phyloP scores from a whole-genome alignment of 2,329 filamentous ascomycete genomes.

The Aspergillus uvarum region DNA sequence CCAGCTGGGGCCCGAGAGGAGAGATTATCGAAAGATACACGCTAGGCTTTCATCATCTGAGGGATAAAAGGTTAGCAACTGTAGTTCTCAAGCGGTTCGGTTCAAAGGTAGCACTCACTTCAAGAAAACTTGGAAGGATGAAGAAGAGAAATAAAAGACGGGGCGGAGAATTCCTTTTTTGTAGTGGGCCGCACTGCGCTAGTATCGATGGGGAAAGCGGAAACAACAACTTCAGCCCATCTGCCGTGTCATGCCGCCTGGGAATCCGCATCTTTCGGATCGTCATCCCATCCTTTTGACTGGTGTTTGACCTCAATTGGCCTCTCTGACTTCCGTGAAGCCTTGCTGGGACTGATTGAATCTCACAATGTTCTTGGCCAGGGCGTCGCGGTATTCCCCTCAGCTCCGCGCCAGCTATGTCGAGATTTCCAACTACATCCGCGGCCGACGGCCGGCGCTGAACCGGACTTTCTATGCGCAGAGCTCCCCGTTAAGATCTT shows the following conservation, averaged over 20 bases:
- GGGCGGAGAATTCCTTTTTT: constrained; percentile 22
- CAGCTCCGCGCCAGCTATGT: constrained; percentile 38
- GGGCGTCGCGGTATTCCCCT: constrained; percentile 24
- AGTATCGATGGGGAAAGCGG: constrained; percentile 25
- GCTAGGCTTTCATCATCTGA: constrained; percentile 99
- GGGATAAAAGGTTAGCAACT: constrained; percentile 20
- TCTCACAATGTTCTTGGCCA: constrained; percentile 24
- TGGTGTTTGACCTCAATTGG: not conserved
- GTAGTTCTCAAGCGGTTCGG: not conserved
- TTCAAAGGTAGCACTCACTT: constrained; percentile 62
- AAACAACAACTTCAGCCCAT: constrained; percentile 12
- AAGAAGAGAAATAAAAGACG: constrained; percentile 58
- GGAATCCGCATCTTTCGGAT: not conserved
- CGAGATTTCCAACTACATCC: constrained; percentile 39
- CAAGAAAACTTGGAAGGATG: constrained; percentile 99
- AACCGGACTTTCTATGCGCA: constrained; percentile 9
- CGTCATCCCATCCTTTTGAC: not conserved
- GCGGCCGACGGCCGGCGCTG: constrained; percentile 20
- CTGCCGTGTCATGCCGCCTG: constrained; percentile 10
- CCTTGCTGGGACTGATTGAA: not conserved
- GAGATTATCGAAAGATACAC: constrained; percentile 87
- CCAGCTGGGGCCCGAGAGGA: constrained; percentile 64
- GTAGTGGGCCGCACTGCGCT: constrained; percentile 25
- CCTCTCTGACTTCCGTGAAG: not conserved
- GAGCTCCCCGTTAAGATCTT: constrained; percentile 14